phyloP scores from a whole-genome alignment of 2,329 filamentous ascomycete species.

The Celoporthe dispersa region DNA sequence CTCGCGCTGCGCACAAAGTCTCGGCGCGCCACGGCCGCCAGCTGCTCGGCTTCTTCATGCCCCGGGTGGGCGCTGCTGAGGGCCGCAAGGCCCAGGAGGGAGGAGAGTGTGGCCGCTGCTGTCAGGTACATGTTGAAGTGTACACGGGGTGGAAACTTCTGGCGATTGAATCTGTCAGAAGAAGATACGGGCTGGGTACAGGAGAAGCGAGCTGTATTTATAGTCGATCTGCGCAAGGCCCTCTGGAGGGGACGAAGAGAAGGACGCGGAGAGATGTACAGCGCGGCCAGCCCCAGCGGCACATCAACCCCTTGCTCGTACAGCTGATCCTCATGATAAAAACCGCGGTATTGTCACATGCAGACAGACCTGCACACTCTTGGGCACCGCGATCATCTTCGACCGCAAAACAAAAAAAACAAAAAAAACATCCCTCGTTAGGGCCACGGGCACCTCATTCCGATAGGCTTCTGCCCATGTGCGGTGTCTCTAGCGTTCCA shows the following conservation, averaged over 20 bases:
- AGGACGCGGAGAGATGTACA: neutral
- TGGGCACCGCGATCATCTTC: neutral
- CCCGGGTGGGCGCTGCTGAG: conserved; percentile 13
- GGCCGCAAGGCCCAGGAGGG: conserved; percentile 3
- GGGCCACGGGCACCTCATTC: neutral
- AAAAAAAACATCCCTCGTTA: neutral
- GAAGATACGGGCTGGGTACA: neutral
- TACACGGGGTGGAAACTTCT: too few relatives aligned
- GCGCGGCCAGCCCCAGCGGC: neutral
- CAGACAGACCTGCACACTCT: neutral
- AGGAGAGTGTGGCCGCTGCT: neutral
- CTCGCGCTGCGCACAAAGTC: neutral
- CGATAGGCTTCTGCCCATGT: neutral
- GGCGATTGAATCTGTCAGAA: neutral
- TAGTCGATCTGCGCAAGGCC: neutral
- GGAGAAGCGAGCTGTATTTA: neutral
- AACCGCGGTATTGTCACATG: neutral
- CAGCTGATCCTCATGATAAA: neutral
- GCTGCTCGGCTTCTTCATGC: conserved; percentile 3
- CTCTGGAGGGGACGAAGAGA: neutral
- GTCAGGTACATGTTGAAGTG: neutral
- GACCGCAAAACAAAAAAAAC: too few relatives aligned
- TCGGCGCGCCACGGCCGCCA: neutral
- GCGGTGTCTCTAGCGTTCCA: neutral
- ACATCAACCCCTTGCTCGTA: neutral